These are phyloP conservation scores for Xylaria venustula DNA, from an alignment of 495 filamentous ascomycete species.

Conservation along the genomic window DNA sequence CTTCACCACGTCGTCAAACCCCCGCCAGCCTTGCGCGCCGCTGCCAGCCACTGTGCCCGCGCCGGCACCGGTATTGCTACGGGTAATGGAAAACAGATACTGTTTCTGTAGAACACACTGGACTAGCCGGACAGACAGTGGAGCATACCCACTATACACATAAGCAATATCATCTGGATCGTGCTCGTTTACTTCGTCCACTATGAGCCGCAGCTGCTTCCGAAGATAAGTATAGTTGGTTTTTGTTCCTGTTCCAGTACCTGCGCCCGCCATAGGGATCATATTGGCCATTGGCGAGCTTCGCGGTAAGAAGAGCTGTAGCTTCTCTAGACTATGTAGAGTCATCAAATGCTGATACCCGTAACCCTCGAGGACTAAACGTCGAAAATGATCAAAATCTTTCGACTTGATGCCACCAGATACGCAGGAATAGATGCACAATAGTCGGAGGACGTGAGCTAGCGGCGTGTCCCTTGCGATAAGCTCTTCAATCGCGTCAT, in stretches of 20 bases:
- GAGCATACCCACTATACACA: conserved; percentile 95
- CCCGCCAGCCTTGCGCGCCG: conserved; percentile 79
- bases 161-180: conserved; percentile 97
- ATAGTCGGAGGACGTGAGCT: conserved; percentile 72
- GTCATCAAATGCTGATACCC: conserved; percentile 93
- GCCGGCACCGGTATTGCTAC: conserved; percentile 50
- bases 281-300: conserved; percentile 68
- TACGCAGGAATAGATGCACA: conserved; percentile 90
- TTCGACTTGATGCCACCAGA: conserved; percentile 81
- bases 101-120: conserved; percentile 93
- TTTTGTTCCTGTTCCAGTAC: conserved; percentile 58
- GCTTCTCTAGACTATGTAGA: conserved; percentile 83
- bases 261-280: conserved; percentile 61
- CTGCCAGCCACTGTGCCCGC: conserved; percentile 47
- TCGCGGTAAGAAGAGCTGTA: conserved; percentile 75
- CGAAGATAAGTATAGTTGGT: conserved; percentile 91
- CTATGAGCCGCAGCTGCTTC: conserved; percentile 80
- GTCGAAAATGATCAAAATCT: conserved; percentile 86
- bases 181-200: conserved; percentile 95
- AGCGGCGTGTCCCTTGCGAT: conserved; percentile 82
- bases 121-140: conserved; percentile 88
- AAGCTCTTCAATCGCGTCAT: conserved; percentile 88
- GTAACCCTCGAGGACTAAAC: conserved; percentile 85
- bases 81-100: conserved; percentile 68
- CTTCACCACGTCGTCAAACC: conserved; percentile 86